Conservation (phyloP, 2,329 filamentous ascomycete species). For the Corniculantispora saksenae region DNA sequence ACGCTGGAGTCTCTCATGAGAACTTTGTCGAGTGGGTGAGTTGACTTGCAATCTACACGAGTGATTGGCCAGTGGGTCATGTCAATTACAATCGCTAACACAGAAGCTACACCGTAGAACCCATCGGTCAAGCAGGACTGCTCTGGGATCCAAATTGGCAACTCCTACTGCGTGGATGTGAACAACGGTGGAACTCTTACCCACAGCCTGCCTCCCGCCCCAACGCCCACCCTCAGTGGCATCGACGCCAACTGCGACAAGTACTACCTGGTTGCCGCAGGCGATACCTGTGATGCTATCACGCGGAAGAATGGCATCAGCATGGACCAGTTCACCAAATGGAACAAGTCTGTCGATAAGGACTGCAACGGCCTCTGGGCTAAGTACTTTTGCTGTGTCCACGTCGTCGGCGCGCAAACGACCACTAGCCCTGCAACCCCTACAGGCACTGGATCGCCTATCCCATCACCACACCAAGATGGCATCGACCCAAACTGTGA, state of each 20-base stretch:
- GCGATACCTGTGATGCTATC: conserved; percentile 17
- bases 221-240: conserved; percentile 6
- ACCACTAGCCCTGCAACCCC: too few species aligned
- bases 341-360: conserved; percentile 17
- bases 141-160: conserved; percentile 3
- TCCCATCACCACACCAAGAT: conserved; percentile 8
- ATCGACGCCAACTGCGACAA: conserved; percentile 18
- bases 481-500: conserved; percentile 16
- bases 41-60: too few species aligned
- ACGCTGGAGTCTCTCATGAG: conserved; percentile 11
- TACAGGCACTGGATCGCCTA: too few species aligned
- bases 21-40: conserved; percentile 16
- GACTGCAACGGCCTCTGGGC: conserved; percentile 8
- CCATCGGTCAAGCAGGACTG: conserved; percentile 18
- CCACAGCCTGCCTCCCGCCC: background rate
- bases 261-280: conserved; percentile 12
- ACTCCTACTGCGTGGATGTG: conserved; percentile 21
- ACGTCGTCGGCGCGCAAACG: conserved; percentile 4
- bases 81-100: too few species aligned
- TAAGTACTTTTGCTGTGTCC: conserved; percentile 5
- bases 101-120: conserved; percentile 5
- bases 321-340: conserved; percentile 14
- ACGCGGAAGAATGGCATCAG: conserved; percentile 14
- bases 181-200: background rate
- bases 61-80: too few species aligned